A percentile compares a stretch with the other conserved stretches of the same genome.
phyloP scores from a whole-genome alignment of 768 basidiomycete genomes.

The Roridomyces roridus region DNA sequence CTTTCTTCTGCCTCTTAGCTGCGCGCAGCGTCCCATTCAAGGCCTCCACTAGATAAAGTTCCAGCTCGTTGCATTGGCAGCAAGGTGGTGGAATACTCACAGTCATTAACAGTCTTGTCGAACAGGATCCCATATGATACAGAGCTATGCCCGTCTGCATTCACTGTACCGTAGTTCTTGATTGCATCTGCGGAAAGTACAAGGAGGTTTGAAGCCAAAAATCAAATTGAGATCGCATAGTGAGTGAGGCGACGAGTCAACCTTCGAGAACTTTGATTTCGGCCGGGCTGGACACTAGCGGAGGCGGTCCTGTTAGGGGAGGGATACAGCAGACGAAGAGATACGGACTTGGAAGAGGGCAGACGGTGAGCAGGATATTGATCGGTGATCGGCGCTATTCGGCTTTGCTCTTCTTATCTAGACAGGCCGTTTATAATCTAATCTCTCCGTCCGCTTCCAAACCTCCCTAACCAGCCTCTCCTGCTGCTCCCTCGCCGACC shows the following conservation, averaged over 20 bases:
- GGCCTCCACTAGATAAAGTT: constrained; percentile 53
- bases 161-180: constrained; percentile 46
- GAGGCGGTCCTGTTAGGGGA: too few relatives aligned
- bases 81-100: constrained; percentile 32
- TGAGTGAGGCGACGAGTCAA: too few relatives aligned
- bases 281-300: too few relatives aligned
- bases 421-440: constrained; percentile 27
- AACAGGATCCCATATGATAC: constrained; percentile 51
- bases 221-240: constrained; percentile 6
- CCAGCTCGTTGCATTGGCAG: too few relatives aligned
- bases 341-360: too few relatives aligned
- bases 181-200: constrained; percentile 41
- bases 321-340: too few relatives aligned
- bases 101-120: constrained; percentile 52
- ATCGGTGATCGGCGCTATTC: too few relatives aligned
- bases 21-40: constrained; percentile 54
- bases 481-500: constrained; percentile 26
- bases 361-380: too few relatives aligned
- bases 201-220: too few relatives aligned
- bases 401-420: not conserved
- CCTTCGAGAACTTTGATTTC: too few relatives aligned
- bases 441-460: constrained; percentile 32
- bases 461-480: constrained; percentile 30
- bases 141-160: constrained; percentile 43
- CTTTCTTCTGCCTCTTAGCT: constrained; percentile 54